Percentiles rank a stretch among this genome's conserved stretches.
Evolutionary conservation across 2,329 filamentous ascomycete species (phyloP).

Genomic region (Monosporascus sp.): DNA sequence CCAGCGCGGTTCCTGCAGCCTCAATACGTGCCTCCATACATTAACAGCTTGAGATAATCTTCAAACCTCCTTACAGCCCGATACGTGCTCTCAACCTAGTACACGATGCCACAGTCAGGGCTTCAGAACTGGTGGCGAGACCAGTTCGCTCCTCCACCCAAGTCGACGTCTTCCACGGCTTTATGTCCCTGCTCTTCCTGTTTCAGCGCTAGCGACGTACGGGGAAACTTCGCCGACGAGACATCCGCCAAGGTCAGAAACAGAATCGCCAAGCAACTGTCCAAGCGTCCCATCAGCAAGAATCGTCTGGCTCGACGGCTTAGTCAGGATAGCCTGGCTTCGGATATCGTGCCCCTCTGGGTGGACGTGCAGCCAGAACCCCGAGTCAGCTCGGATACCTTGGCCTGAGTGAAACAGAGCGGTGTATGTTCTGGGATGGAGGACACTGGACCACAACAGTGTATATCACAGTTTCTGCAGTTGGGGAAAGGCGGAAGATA

Average conservation of each 20-base stretch:
- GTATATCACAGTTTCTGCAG: no score
- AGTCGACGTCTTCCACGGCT: slow-evolving; percentile 7
- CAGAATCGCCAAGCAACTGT: slow-evolving; percentile 6
- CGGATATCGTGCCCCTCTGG: slow-evolving; percentile 21
- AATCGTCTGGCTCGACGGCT: slow-evolving; percentile 6
- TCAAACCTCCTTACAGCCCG: no score
- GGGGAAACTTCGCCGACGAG: slow-evolving; percentile 3
- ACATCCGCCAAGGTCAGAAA: not conserved
- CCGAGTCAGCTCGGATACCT: slow-evolving; percentile 12
- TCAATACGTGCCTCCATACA: no score
- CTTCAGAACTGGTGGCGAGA: slow-evolving; percentile 20
- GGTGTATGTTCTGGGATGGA: no score
- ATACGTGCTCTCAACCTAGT: not conserved
- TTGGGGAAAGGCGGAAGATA: no score
- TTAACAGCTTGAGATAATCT: no score
- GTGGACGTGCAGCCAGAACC: slow-evolving; percentile 8
- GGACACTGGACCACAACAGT: no score
- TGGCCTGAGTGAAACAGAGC: not conserved
- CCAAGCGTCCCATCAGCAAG: slow-evolving; percentile 6
- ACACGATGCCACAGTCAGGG: slow-evolving; percentile 13
- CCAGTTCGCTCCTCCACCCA: slow-evolving; percentile 16
- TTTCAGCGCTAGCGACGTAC: slow-evolving; percentile 13
- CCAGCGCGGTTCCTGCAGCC: no score
- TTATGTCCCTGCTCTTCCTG: slow-evolving; percentile 23
- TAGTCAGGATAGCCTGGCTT: slow-evolving; percentile 19